Evolutionary conservation across 805 yeast species (phyloP), one percentile per base, ranked within the genome.

Genomic region (Yarrowia phangngaensis): DNA sequence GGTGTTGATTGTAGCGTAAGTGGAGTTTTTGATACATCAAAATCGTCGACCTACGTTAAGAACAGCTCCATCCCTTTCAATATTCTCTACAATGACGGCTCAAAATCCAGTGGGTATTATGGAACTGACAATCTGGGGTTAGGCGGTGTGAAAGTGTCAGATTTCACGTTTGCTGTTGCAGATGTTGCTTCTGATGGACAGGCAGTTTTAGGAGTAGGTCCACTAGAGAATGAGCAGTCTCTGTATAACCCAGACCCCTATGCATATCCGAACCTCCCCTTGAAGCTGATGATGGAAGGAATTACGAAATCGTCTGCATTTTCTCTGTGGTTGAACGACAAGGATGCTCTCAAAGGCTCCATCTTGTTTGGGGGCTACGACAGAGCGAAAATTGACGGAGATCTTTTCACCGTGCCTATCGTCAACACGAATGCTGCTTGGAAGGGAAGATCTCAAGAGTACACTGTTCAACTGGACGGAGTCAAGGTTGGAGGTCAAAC

Each of bases 151-250:
- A 64, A 70, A 2, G 67, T 84, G n/a, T 53, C 67, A 0, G 67
- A 70, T 50, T 66, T 83, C 20, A 77, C 86, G 3, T 74, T 88
- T 63, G 96, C 94, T 1, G 77, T 87, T 16, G 92, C 84, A 4
- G 78, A 78, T 59, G 61, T 64, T 24, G 75, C 86, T 1, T 76
- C 78, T 52, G 78, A 89, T 4, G 64, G 77, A 4, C 66, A 74
- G 52, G 90, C 94, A 50, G 61, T 61, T 23, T 55, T 67, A 43
- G 71, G 71, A 8, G 56, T 67, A 11, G 70, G 70, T 4, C 62
- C 64, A 51, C 50, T 55, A 6, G 59, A 58, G 14, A 56, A 57
- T 31, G 70, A 64, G 50, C 61, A 65, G 13, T 38, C 45, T 1
- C 45, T 53, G 54, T 7, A 52, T 57, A 9, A 50, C 24, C 20